Evolutionary conservation across 2,329 filamentous ascomycete species (phyloP), one percentile per base, ranked within the genome.

Genomic region (Nothomitra cinnamomea): DNA sequence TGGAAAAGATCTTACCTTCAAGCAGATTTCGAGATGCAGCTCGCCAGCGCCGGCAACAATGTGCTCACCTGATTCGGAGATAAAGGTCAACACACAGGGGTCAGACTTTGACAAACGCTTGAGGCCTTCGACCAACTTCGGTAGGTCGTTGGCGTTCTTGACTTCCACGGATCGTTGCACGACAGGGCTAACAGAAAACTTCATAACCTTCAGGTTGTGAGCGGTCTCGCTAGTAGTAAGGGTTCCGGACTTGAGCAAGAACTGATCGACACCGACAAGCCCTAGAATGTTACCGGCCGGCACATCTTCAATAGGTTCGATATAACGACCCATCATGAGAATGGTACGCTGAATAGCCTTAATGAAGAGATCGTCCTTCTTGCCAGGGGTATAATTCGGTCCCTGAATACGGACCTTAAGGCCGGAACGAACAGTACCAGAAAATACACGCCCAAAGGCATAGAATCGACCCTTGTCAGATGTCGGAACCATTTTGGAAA

Each of bases 151-250:
- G 67, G 92, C 92, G 77, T 98, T 98, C 87, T 96, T 96, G 79
- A 95, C 90, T 76, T 95, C 87, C 67, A 98, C 92, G 72, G 92
- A 95, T 64, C 90, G 90, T 76, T 85, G 90, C 62, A 98, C 92
- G 75, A 98, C 92, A 66, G 92, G 92, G 57, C 92, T 96, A 71
- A 98, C 92, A 68, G 92, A 98, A 85, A 98, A 98, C 80, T 95
- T 96, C 92, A 98, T 98, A 76, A 98, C 92, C 85, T 96, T 96
- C 67, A 98, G 77, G 84, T 98, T 98, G 85, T 98, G 92, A 70
- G 92, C 90, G 61, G 87, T 94, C 63, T 98, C 92, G 69, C 79
- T 83, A 70, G 90, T 96, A 74, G 89, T 95, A 66, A 98, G 85
- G 67, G 92, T 98, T 85, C 92, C 92, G 71, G 92, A 96, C 85